A percentile compares a stretch with the other conserved stretches of the same genome.
phyloP scores from a whole-genome alignment of 495 filamentous ascomycete genomes.

The Xylaria cubensis region DNA sequence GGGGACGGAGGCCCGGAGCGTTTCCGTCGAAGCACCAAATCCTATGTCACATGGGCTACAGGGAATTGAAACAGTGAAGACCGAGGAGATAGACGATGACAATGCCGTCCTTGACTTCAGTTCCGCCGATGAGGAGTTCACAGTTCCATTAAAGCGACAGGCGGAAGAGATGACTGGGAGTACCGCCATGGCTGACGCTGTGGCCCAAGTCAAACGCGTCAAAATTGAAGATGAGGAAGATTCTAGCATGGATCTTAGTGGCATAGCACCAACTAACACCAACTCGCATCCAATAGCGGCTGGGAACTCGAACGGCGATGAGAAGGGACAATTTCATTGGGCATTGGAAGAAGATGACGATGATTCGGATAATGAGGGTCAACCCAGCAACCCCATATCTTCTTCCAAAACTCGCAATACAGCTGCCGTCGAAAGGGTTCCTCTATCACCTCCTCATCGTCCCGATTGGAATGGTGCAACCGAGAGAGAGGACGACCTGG shows the following conservation, averaged over 20 bases:
- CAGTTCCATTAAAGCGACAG: conserved; percentile 38
- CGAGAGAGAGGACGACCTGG: conserved; percentile 31
- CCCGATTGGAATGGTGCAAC: conserved; percentile 10
- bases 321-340: conserved; percentile 36
- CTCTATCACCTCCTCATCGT: conserved; percentile 19
- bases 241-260: conserved; percentile 34
- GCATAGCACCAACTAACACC: conserved; percentile 39
- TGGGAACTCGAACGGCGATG: conserved; percentile 6
- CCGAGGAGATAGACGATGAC: conserved; percentile 30
- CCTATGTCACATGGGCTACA: not conserved
- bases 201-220: conserved; percentile 38
- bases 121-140: not conserved
- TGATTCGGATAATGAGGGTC: conserved; percentile 31
- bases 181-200: conserved; percentile 48
- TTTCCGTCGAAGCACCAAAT: not conserved
- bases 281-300: conserved; percentile 15
- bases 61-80: conserved; percentile 1
- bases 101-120: conserved; percentile 13
- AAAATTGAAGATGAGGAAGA: conserved; percentile 46
- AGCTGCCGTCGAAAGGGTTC: conserved; percentile 9
- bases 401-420: not conserved
- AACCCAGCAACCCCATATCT: not conserved
- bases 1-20: not conserved
- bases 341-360: conserved; percentile 37
- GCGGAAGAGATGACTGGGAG: conserved; percentile 44